A percentile compares a stretch with the other conserved stretches of the same genome.
Conservation (phyloP, 2,329 filamentous ascomycete species). For the Colletotrichum ledebouriae region DNA sequence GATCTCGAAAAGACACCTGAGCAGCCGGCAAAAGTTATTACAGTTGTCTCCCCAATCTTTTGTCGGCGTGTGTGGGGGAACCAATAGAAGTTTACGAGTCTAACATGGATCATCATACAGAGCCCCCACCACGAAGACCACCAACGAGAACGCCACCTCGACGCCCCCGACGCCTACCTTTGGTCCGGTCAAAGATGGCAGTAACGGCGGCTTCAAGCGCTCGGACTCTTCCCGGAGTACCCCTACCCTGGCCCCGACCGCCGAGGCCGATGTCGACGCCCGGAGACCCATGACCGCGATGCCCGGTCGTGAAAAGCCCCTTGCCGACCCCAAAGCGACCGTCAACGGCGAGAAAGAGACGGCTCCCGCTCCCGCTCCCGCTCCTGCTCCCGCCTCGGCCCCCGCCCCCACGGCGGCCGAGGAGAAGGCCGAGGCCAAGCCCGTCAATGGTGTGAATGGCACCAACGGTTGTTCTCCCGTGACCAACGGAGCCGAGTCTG, state of each 20-base stretch:
- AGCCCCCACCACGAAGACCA: conserved; percentile 36
- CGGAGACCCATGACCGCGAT: conserved; percentile 37
- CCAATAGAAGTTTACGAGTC: background rate
- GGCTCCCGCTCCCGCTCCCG: background rate
- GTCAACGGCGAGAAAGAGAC: conserved; percentile 19
- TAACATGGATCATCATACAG: conserved; percentile 23
- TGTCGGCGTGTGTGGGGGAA: too few relatives aligned
- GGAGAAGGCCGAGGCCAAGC: background rate
- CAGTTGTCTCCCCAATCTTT: conserved; percentile 5
- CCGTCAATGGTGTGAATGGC: background rate
- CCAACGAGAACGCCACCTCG: conserved; percentile 36
- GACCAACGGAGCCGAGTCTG: conserved; percentile 15
- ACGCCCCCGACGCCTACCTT: conserved; percentile 38
- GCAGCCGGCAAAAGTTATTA: conserved; percentile 25
- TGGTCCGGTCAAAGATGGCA: conserved; percentile 36
- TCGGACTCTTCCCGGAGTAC: conserved; percentile 36
- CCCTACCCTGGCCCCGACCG: conserved; percentile 30
- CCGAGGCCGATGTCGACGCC: conserved; percentile 24
- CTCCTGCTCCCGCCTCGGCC: background rate
- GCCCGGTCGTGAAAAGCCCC: conserved; percentile 35
- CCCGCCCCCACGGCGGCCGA: background rate
- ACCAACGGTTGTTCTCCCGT: background rate
- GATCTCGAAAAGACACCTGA: conserved; percentile 1
- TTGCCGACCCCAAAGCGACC: conserved; percentile 26
- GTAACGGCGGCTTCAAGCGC: conserved; percentile 33